Percentiles rank a stretch among this genome's conserved stretches.
These are phyloP conservation scores for Cryptococcus sp. DNA, from an alignment of 1,284 basidiomycete species.

Conservation along the genomic window DNA sequence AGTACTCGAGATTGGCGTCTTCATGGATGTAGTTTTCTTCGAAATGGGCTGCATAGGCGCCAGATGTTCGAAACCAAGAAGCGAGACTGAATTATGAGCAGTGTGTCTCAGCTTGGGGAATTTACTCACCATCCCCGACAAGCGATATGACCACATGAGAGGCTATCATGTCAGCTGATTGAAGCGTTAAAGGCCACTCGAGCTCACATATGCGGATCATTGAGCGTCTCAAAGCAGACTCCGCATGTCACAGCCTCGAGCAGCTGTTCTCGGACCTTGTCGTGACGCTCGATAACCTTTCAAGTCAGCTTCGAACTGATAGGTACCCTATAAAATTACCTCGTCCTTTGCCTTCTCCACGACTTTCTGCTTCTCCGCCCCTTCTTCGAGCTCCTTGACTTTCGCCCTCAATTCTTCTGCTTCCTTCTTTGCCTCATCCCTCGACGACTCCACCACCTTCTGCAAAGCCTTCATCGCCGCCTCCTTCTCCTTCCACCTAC, in stretches of 20 bases:
- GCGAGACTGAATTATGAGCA: conserved; percentile 19
- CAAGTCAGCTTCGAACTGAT: no score
- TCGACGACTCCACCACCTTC: background rate
- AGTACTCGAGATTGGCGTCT: conserved; percentile 27
- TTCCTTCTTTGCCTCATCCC: conserved; percentile 5
- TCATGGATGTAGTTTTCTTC: conserved; percentile 11
- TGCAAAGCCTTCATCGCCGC: background rate
- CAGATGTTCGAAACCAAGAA: conserved; percentile 39
- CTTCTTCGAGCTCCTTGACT: conserved; percentile 7
- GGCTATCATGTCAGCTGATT: conserved; percentile 18
- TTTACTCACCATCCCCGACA: conserved; percentile 33
- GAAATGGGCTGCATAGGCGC: conserved; percentile 26
- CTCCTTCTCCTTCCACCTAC: background rate
- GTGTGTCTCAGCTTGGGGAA: background rate
- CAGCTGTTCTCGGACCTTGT: conserved; percentile 23
- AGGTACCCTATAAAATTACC: background rate
- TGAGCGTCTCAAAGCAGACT: conserved; percentile 38
- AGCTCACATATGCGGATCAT: conserved; percentile 44
- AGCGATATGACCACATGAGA: conserved; percentile 43
- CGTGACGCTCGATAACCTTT: conserved; percentile 24
- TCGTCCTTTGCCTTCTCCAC: background rate
- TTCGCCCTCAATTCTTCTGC: conserved; percentile 1
- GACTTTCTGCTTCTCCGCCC: conserved; percentile 12
- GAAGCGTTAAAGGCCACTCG: background rate
- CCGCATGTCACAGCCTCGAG: conserved; percentile 34